Percentiles rank a stretch among this genome's conserved stretches.
Evolutionary conservation across 257 asterid species (phyloP).

Genomic region (Solanum chmielewskii): DNA sequence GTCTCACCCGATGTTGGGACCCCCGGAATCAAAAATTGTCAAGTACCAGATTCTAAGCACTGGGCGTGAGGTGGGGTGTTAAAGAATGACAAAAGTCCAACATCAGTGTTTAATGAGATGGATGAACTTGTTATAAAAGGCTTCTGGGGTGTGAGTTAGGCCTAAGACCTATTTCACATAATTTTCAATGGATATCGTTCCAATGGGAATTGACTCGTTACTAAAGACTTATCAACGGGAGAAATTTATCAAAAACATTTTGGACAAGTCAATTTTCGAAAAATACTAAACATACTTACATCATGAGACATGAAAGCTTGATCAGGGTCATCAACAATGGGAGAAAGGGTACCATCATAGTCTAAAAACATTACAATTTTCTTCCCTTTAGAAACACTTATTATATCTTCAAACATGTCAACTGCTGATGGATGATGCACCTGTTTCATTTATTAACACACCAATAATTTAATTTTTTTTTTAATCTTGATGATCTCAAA

Average conservation of each 20-base stretch:
- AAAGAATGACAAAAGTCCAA: no score
- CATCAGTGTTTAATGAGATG: no score
- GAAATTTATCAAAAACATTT: neutral
- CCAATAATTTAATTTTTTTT: neutral
- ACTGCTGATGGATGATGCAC: constrained; percentile 70
- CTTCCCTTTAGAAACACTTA: constrained; percentile 70
- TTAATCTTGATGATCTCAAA: neutral
- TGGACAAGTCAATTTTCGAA: neutral
- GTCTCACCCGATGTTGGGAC: no score
- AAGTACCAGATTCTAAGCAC: no score
- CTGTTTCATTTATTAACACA: constrained; percentile 22
- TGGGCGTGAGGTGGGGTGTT: no score
- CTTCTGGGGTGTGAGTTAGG: no score
- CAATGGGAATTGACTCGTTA: neutral
- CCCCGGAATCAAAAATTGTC: no score
- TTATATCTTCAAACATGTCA: constrained; percentile 69
- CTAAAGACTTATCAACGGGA: neutral
- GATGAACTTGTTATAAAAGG: no score
- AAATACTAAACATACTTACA: constrained; percentile 23
- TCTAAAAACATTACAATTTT: constrained; percentile 82
- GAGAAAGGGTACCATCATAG: constrained; percentile 92
- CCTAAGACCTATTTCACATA: no score
- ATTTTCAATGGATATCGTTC: neutral
- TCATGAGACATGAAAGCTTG: constrained; percentile 78
- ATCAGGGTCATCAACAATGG: constrained; percentile 92